A percentile compares a stretch with the other conserved stretches of the same genome.
These are phyloP conservation scores for Botrytis fabae DNA, from an alignment of 2,329 filamentous ascomycete species.

Conservation along the genomic window DNA sequence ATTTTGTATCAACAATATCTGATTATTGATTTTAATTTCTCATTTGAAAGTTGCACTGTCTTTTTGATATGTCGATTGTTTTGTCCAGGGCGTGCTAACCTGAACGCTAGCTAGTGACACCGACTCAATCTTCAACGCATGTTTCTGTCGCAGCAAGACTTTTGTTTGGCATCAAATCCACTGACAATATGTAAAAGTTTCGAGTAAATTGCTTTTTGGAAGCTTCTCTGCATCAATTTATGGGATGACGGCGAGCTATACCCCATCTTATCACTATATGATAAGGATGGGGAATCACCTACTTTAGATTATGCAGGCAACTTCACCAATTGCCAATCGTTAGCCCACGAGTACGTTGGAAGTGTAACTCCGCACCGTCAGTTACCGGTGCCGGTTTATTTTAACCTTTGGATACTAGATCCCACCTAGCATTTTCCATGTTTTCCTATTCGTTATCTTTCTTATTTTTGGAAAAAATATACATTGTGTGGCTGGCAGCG, in stretches of 20 bases:
- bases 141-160: not conserved
- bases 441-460: not conserved
- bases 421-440: not conserved
- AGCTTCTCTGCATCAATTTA: not conserved
- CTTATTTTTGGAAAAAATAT: not conserved
- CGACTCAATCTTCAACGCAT: not conserved
- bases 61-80: no score
- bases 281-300: not conserved
- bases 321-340: conserved; percentile 1
- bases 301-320: not conserved
- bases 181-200: not conserved
- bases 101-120: not conserved
- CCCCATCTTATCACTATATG: not conserved
- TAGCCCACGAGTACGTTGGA: conserved; percentile 1
- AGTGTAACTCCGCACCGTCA: not conserved
- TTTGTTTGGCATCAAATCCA: not conserved
- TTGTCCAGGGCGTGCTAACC: not conserved
- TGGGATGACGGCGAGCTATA: not conserved
- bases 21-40: no score
- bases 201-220: not conserved
- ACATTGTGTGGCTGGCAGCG: not conserved
- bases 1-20: no score
- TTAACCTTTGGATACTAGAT: not conserved
- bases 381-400: not conserved
- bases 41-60: no score